Conservation (phyloP, 1,139 yeast genomes). For the Debaryomycetaceae sp. region DNA sequence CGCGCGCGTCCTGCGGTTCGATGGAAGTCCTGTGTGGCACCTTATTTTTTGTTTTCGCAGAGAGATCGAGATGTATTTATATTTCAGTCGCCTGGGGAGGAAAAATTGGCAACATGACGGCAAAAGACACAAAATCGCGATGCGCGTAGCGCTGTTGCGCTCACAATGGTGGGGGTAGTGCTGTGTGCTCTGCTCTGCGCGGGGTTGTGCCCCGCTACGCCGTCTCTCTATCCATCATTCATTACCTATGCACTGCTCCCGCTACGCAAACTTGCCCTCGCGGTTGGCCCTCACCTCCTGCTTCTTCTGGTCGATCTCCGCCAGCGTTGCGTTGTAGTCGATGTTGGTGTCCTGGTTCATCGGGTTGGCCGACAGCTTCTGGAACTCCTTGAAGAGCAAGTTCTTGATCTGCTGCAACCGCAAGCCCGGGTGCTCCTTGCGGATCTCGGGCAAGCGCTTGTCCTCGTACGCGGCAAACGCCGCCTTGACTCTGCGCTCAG, state of each 20-base stretch:
- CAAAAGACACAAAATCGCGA: too few species aligned
- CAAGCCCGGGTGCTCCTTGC: constrained; percentile 76
- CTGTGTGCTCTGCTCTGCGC: not conserved
- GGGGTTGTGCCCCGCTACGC: not conserved
- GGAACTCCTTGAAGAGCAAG: constrained; percentile 72
- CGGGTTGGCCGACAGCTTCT: constrained; percentile 77
- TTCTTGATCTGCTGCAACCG: constrained; percentile 77
- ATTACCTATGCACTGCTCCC: not conserved
- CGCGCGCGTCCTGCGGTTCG: not conserved
- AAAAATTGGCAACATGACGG: too few species aligned
- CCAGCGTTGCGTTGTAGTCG: constrained; percentile 56
- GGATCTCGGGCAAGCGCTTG: constrained; percentile 64
- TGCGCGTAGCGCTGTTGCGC: not conserved
- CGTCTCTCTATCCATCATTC: not conserved
- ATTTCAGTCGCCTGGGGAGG: constrained; percentile 1
- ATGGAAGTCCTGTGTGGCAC: not conserved
- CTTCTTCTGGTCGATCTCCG: constrained; percentile 51
- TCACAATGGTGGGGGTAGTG: not conserved
- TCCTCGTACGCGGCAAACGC: constrained; percentile 74
- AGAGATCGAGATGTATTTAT: constrained; percentile 9
- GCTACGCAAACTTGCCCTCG: constrained; percentile 34
- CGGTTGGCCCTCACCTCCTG: constrained; percentile 45
- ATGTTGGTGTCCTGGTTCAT: constrained; percentile 74
- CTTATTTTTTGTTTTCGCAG: constrained; percentile 4
- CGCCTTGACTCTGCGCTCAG: constrained; percentile 85